Percentiles rank a stretch among this genome's conserved stretches.
Evolutionary conservation across 1,139 yeast genomes (phyloP).

Genomic region (Scheffersomyces insectosa): DNA sequence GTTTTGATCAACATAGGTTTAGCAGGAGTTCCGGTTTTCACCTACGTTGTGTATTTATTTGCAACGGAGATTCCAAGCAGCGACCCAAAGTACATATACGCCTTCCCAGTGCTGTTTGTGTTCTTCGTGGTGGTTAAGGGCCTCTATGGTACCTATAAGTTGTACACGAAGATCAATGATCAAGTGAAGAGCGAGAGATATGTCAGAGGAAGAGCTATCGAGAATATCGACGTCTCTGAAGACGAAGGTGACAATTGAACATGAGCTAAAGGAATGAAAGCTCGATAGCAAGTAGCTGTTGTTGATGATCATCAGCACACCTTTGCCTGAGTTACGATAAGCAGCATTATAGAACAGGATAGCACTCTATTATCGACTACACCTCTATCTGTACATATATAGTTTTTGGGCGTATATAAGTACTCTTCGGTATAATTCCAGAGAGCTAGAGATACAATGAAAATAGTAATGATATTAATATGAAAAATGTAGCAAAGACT

Average conservation of each 20-base stretch:
- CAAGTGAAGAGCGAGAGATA: conserved; percentile 62
- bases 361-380: too few relatives aligned
- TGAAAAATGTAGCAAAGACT: too few relatives aligned
- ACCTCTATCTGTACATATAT: too few relatives aligned
- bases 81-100: conserved; percentile 1
- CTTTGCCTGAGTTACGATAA: too few relatives aligned
- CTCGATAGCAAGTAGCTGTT: too few relatives aligned
- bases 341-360: too few relatives aligned
- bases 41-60: background rate
- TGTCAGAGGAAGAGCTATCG: conserved; percentile 61
- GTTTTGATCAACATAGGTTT: background rate
- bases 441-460: too few relatives aligned
- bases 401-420: too few relatives aligned
- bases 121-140: conserved; percentile 14
- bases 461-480: too few relatives aligned
- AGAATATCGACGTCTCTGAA: conserved; percentile 43
- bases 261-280: background rate
- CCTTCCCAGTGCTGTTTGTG: conserved; percentile 9
- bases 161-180: conserved; percentile 30
- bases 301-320: too few relatives aligned
- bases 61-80: background rate
- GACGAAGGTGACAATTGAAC: conserved; percentile 7
- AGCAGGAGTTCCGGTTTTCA: background rate
- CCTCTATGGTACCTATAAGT: conserved; percentile 7
- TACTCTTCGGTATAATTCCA: too few relatives aligned